phyloP scores from a whole-genome alignment of 345 rosid species.

The Eutrema yunnanense region DNA sequence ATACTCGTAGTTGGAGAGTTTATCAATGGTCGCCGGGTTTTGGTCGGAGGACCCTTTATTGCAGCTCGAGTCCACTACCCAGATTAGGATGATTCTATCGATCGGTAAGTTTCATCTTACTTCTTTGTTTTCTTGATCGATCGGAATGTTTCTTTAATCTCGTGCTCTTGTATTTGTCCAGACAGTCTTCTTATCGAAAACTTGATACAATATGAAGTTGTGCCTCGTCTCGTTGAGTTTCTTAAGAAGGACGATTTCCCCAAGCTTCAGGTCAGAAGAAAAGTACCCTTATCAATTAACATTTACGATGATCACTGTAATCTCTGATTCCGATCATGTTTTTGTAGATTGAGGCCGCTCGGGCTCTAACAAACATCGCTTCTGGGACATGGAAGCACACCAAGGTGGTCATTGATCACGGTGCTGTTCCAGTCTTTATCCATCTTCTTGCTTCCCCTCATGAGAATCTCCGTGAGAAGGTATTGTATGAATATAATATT shows the following conservation, averaged over 20 bases:
- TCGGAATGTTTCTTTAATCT: background rate
- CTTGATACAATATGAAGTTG: constrained; percentile 50
- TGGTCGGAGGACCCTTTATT: constrained; percentile 32
- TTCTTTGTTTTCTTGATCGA: background rate
- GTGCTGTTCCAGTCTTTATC: constrained; percentile 56
- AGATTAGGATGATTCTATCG: constrained; percentile 44
- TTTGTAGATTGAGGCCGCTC: constrained; percentile 67
- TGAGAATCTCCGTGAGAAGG: constrained; percentile 79
- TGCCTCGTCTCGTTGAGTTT: constrained; percentile 66
- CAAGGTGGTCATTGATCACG: constrained; percentile 57
- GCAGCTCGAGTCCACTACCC: constrained; percentile 42
- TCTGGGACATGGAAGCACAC: constrained; percentile 65
- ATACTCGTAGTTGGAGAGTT: constrained; percentile 36
- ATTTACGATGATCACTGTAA: background rate
- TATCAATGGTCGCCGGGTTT: constrained; percentile 40
- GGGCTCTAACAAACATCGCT: constrained; percentile 74
- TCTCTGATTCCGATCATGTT: background rate
- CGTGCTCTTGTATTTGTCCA: background rate
- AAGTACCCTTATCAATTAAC: background rate
- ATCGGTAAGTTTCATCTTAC: constrained; percentile 16
- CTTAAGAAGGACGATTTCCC: constrained; percentile 59
- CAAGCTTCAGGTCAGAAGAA: constrained; percentile 44
- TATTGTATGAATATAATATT: constrained; percentile 4
- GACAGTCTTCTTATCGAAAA: constrained; percentile 51
- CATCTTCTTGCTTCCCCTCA: constrained; percentile 53